phyloP scores from a whole-genome alignment of 2,329 filamentous ascomycete species.

The Beauveria rudraprayagi region DNA sequence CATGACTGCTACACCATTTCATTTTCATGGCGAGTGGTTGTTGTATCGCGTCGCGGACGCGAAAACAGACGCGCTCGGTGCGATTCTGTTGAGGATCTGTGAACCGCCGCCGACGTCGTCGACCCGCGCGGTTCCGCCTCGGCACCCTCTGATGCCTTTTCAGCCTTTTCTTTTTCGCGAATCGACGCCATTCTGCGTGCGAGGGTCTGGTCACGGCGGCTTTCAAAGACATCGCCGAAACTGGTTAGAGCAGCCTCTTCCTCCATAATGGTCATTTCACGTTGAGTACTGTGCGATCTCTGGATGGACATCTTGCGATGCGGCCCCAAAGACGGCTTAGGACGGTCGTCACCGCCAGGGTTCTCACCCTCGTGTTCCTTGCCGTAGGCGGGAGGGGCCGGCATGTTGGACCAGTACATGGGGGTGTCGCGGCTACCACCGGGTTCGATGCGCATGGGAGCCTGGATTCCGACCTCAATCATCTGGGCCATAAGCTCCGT shows the following conservation, averaged over 20 bases:
- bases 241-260: slow-evolving; percentile 28
- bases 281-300: slow-evolving; percentile 12
- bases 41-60: slow-evolving; percentile 1
- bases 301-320: not conserved
- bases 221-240: slow-evolving; percentile 39
- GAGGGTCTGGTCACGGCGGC: slow-evolving; percentile 28
- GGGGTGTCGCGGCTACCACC: slow-evolving; percentile 63
- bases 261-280: slow-evolving; percentile 16
- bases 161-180: slow-evolving; percentile 28
- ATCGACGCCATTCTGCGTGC: slow-evolving; percentile 31
- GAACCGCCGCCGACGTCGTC: slow-evolving; percentile 7
- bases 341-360: slow-evolving; percentile 7
- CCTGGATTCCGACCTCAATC: slow-evolving; percentile 76
- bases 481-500: slow-evolving; percentile 84
- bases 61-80: slow-evolving; percentile 6
- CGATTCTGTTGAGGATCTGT: slow-evolving; percentile 8
- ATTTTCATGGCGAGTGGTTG: slow-evolving; percentile 1
- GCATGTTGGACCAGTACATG: slow-evolving; percentile 41
- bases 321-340: slow-evolving; percentile 12
- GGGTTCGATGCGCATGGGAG: slow-evolving; percentile 53
- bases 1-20: slow-evolving; percentile 5
- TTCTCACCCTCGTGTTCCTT: slow-evolving; percentile 19
- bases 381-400: slow-evolving; percentile 28
- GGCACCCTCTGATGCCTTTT: slow-evolving; percentile 10
- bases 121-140: slow-evolving; percentile 10